Conservation (phyloP, 192 early-diverging fungal species). For the Rhizophagus clarus region DNA sequence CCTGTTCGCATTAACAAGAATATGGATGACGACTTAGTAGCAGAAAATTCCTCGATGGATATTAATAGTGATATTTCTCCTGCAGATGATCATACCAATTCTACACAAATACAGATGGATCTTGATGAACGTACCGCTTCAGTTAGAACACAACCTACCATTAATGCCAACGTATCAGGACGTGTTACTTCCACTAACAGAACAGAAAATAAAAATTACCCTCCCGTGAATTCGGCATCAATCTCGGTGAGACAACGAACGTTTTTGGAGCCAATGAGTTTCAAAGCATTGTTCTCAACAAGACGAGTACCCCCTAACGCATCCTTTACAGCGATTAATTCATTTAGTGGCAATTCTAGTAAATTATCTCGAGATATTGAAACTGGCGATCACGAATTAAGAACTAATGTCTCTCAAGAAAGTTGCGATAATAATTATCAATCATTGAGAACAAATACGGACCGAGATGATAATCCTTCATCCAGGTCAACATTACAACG, state of each 20-base stretch:
- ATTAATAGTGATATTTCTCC: neutral
- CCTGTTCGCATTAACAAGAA: neutral
- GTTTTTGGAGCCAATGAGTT: neutral
- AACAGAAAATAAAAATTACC: too few species aligned
- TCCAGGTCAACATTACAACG: too few species aligned
- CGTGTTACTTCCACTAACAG: too few species aligned
- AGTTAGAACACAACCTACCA: neutral
- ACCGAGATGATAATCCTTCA: neutral
- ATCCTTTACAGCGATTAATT: neutral
- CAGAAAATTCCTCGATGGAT: neutral
- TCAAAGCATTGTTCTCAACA: neutral
- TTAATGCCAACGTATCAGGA: neutral
- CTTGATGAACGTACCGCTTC: neutral
- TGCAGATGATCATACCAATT: neutral
- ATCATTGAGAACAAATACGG: neutral
- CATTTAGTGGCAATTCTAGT: neutral
- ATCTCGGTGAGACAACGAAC: neutral
- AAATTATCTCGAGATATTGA: neutral
- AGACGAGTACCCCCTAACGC: neutral
- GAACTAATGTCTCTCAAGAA: neutral
- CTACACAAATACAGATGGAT: neutral
- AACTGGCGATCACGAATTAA: neutral
- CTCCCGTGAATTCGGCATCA: too few species aligned
- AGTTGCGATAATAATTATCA: neutral
- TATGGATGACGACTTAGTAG: neutral